These are phyloP conservation scores for Cystobasidium onofrii DNA, from an alignment of 768 basidiomycete genomes.

Conservation along the genomic window DNA sequence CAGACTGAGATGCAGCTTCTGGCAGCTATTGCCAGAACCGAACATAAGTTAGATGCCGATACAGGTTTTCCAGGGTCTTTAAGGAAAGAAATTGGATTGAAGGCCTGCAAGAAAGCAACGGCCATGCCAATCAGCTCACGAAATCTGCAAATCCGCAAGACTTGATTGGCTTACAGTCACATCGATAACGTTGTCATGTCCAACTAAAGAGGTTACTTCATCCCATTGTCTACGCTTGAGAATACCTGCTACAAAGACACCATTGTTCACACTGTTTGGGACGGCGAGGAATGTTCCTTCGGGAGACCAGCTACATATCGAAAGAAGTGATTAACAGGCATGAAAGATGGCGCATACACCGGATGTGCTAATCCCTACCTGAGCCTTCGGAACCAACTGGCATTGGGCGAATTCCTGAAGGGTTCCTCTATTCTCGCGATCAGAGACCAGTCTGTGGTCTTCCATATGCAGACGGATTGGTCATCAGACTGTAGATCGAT, in stretches of 20 bases:
- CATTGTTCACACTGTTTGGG: constrained; percentile 94
- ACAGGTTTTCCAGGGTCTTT: constrained; percentile 55
- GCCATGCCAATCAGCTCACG: neutral
- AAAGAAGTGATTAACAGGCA: too few relatives aligned
- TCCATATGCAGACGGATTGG: constrained; percentile 92
- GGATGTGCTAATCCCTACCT: constrained; percentile 54
- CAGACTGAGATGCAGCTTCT: constrained; percentile 90
- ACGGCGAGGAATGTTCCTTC: constrained; percentile 98
- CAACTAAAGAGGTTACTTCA: constrained; percentile 86
- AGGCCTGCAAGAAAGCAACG: constrained; percentile 53
- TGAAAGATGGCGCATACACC: too few relatives aligned
- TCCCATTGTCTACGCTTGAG: constrained; percentile 73
- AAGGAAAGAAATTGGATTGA: constrained; percentile 90
- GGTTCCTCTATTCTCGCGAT: constrained; percentile 79
- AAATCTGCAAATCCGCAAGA: too few relatives aligned
- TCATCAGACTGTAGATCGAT: constrained; percentile 69
- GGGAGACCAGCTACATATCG: constrained; percentile 99
- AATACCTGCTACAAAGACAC: constrained; percentile 94
- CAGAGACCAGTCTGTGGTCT: constrained; percentile 80
- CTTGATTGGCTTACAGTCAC: constrained; percentile 82
- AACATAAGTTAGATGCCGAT: constrained; percentile 63
- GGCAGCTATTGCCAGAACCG: constrained; percentile 85
- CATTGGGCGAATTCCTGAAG: constrained; percentile 87
- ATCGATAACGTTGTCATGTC: constrained; percentile 94
- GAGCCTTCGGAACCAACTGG: constrained; percentile 73